Conservation (phyloP, 495 filamentous ascomycete genomes). For the Lepraria neglecta region DNA sequence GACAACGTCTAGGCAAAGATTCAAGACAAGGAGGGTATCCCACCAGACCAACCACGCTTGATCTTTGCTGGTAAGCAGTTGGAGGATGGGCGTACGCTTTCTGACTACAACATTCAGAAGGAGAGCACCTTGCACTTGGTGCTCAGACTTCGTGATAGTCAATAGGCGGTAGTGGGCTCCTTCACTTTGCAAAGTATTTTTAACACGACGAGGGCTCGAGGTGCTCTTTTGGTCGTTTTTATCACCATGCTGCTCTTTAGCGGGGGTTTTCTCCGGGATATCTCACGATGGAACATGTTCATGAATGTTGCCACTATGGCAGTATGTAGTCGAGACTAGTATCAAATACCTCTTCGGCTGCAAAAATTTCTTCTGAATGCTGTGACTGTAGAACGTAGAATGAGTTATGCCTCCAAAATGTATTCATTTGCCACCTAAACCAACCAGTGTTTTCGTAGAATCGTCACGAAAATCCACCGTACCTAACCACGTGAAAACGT, state of each 20-base stretch:
- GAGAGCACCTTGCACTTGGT: constrained; percentile 85
- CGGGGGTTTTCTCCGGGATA: constrained; percentile 11
- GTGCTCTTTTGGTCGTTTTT: constrained; percentile 1
- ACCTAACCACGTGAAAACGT: too few relatives aligned
- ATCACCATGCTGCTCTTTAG: constrained; percentile 20
- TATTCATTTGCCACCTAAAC: neutral
- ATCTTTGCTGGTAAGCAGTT: constrained; percentile 91
- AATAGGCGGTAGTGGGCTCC: constrained; percentile 44
- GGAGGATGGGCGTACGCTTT: constrained; percentile 76
- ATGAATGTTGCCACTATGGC: neutral
- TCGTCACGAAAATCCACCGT: too few relatives aligned
- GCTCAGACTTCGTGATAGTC: constrained; percentile 78
- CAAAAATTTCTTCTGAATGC: neutral
- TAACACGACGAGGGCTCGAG: too few relatives aligned
- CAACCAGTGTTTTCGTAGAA: neutral
- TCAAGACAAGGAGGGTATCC: constrained; percentile 88
- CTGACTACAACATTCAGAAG: constrained; percentile 94
- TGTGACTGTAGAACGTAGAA: neutral
- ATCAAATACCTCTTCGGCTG: constrained; percentile 15
- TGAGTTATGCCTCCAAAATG: neutral
- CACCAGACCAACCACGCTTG: constrained; percentile 80
- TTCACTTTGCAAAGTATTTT: too few relatives aligned
- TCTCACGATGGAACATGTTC: constrained; percentile 6
- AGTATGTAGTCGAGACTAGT: constrained; percentile 16
- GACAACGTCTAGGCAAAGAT: constrained; percentile 93